Conservation (phyloP, 768 basidiomycete species). For the Rhodotorula paludigena region DNA sequence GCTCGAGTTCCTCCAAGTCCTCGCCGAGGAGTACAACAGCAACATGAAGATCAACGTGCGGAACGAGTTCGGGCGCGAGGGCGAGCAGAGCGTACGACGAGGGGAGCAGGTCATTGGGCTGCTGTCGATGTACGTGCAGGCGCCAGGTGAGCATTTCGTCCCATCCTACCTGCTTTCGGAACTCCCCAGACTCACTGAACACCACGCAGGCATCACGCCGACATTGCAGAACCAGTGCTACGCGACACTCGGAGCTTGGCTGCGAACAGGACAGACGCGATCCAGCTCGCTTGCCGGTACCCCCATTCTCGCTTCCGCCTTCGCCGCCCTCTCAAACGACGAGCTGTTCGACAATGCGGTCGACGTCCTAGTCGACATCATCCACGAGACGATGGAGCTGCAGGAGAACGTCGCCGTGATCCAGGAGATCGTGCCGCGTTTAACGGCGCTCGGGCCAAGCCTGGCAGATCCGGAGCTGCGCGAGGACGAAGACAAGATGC, state of each 20-base stretch:
- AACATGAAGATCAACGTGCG: constrained; percentile 53
- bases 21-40: constrained; percentile 79
- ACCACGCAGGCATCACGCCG: constrained; percentile 67
- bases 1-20: constrained; percentile 79
- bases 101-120: constrained; percentile 68
- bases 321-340: constrained; percentile 75
- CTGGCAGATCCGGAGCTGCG: constrained; percentile 55
- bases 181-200: neutral
- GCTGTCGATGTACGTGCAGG: constrained; percentile 80
- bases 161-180: neutral
- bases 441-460: constrained; percentile 66
- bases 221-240: constrained; percentile 76
- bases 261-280: constrained; percentile 75
- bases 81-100: constrained; percentile 53
- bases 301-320: constrained; percentile 73
- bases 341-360: constrained; percentile 89
- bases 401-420: constrained; percentile 89
- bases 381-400: constrained; percentile 96
- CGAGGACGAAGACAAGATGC: constrained; percentile 81
- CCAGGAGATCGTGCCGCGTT: constrained; percentile 76
- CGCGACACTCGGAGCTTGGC: constrained; percentile 78
- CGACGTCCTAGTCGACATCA: constrained; percentile 84
- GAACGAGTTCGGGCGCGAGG: constrained; percentile 36
- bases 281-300: constrained; percentile 62
- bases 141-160: constrained; percentile 60